Evolutionary conservation across 2,329 filamentous ascomycete genomes (phyloP).

Genomic region (Reticulascus tulasneorum): DNA sequence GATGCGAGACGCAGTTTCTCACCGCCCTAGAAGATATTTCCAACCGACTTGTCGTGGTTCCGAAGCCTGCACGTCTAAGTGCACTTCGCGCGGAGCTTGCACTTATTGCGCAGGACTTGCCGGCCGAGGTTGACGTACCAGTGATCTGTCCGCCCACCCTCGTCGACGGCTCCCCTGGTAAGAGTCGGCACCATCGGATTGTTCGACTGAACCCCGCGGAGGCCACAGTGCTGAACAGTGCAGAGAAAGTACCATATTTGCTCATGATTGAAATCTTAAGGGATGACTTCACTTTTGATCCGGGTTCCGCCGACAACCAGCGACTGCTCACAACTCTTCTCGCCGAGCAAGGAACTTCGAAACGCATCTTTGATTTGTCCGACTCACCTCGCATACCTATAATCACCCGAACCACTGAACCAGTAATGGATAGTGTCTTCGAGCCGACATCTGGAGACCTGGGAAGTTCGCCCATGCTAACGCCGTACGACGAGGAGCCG

Average conservation of each 20-base stretch:
- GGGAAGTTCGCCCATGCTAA: conserved; percentile 67
- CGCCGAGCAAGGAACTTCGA: conserved; percentile 52
- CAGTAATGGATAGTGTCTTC: conserved; percentile 68
- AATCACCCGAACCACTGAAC: conserved; percentile 37
- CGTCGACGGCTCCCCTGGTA: conserved; percentile 67
- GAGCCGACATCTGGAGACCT: conserved; percentile 78
- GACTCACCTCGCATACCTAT: conserved; percentile 57
- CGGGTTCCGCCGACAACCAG: conserved; percentile 68
- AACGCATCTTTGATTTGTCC: conserved; percentile 62
- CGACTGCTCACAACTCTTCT: conserved; percentile 57
- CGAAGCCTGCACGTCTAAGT: conserved; percentile 76
- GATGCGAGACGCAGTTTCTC: conserved; percentile 75
- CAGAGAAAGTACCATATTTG: conserved; percentile 79
- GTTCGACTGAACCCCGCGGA: conserved; percentile 80
- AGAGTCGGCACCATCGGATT: conserved; percentile 76
- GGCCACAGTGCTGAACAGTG: conserved; percentile 80
- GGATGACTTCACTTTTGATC: conserved; percentile 81
- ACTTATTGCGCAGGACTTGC: conserved; percentile 74
- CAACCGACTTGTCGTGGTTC: conserved; percentile 76
- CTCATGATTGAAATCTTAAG: conserved; percentile 79
- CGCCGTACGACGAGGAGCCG: conserved; percentile 45
- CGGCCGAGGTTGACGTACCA: conserved; percentile 79
- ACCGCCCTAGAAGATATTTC: conserved; percentile 80
- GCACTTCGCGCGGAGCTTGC: conserved; percentile 77
- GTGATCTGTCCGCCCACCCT: conserved; percentile 74